phyloP scores from a whole-genome alignment of 352 stramenopile genomes.

The Phytophthora brassicae region DNA sequence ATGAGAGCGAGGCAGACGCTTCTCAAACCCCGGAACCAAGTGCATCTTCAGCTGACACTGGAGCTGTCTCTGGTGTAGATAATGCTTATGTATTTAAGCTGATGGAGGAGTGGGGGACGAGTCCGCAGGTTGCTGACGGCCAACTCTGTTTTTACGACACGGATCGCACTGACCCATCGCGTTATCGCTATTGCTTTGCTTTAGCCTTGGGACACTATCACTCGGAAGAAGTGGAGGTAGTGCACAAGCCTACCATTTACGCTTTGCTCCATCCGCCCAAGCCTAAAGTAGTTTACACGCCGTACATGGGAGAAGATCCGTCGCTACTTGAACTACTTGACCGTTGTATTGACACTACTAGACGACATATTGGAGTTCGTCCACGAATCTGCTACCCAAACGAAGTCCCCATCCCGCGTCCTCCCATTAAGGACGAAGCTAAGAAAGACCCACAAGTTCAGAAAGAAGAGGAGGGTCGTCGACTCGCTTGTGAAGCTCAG shows the following conservation, averaged over 20 bases:
- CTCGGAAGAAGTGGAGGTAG: conserved; percentile 42
- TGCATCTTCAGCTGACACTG: neutral
- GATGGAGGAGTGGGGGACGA: conserved; percentile 23
- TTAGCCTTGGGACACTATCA: conserved; percentile 63
- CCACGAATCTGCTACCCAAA: conserved; percentile 45
- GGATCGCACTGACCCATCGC: conserved; percentile 51
- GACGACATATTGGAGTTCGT: conserved; percentile 42
- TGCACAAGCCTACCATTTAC: conserved; percentile 42
- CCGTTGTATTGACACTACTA: conserved; percentile 65
- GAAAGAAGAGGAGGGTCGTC: conserved; percentile 62
- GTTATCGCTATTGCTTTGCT: conserved; percentile 65
- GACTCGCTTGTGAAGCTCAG: conserved; percentile 67
- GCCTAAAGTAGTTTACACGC: conserved; percentile 47
- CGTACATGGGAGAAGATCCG: conserved; percentile 53
- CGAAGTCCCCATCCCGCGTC: conserved; percentile 43
- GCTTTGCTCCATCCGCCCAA: conserved; percentile 35
- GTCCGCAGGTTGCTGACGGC: conserved; percentile 61
- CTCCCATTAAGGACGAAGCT: conserved; percentile 10
- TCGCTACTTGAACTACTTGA: conserved; percentile 53
- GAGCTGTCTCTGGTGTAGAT: neutral
- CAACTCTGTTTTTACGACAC: conserved; percentile 72
- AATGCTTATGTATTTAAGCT: conserved; percentile 7
- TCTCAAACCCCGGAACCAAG: conserved; percentile 11
- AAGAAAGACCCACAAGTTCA: conserved; percentile 27
- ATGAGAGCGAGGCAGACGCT: conserved; percentile 5